Percentiles rank a stretch among this genome's conserved stretches.
Conservation (phyloP, 2,329 filamentous ascomycete genomes). For the Neonectria hederae region DNA sequence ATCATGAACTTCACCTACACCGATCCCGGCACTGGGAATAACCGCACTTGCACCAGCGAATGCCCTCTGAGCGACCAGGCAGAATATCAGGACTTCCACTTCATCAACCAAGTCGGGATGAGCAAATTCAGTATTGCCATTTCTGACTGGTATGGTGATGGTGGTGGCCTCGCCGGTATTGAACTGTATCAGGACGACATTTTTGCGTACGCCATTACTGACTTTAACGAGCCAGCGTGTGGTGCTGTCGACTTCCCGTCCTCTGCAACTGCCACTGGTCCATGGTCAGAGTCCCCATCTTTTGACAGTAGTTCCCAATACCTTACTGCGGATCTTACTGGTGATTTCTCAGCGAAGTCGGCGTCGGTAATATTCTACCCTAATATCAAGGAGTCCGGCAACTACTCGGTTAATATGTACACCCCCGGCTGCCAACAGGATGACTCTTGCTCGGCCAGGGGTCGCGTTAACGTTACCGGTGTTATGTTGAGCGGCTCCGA, state of each 20-base stretch:
- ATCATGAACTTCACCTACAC: slow-evolving; percentile 97
- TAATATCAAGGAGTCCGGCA: slow-evolving; percentile 86
- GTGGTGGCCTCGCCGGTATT: slow-evolving; percentile 86
- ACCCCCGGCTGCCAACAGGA: slow-evolving; percentile 91
- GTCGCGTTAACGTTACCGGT: slow-evolving; percentile 83
- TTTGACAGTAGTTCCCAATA: slow-evolving; percentile 78
- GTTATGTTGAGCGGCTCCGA: slow-evolving; percentile 65
- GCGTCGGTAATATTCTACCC: slow-evolving; percentile 82
- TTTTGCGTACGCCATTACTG: slow-evolving; percentile 82
- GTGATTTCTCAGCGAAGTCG: slow-evolving; percentile 64
- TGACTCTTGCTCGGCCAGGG: slow-evolving; percentile 77
- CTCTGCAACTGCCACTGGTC: slow-evolving; percentile 73
- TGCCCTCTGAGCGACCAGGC: slow-evolving; percentile 84
- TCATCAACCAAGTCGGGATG: slow-evolving; percentile 91
- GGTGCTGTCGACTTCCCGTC: slow-evolving; percentile 70
- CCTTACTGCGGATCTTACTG: slow-evolving; percentile 72
- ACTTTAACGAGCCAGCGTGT: slow-evolving; percentile 90
- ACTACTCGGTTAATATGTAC: slow-evolving; percentile 90
- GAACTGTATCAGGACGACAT: slow-evolving; percentile 89
- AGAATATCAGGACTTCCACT: slow-evolving; percentile 86
- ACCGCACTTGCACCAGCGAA: slow-evolving; percentile 77
- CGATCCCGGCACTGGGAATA: slow-evolving; percentile 75
- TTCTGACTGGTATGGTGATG: slow-evolving; percentile 84
- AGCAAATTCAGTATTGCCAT: slow-evolving; percentile 86
- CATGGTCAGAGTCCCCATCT: slow-evolving; percentile 77